Percentiles rank a stretch among this genome's conserved stretches.
Evolutionary conservation across 1,284 basidiomycete species (phyloP).

Genomic region (Moesziomyces antarcticus): DNA sequence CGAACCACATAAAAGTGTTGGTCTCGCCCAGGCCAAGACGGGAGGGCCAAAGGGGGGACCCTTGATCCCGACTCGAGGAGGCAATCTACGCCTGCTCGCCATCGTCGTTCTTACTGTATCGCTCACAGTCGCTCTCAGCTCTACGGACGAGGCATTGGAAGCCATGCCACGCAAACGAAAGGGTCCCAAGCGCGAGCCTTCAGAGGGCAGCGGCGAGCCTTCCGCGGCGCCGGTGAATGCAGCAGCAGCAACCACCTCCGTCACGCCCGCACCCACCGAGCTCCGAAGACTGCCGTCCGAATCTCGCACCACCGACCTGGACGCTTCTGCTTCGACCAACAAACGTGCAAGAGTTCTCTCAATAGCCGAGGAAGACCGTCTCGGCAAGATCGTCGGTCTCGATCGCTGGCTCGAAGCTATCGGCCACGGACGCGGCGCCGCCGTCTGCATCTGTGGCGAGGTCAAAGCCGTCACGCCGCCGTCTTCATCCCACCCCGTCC

Average conservation of each 20-base stretch:
- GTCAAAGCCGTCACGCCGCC: not conserved
- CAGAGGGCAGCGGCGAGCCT: conserved; percentile 11
- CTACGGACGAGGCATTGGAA: no score
- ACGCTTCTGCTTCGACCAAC: not conserved
- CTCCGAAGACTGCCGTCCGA: not conserved
- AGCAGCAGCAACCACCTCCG: not conserved
- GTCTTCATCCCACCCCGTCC: not conserved
- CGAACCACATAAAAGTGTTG: no score
- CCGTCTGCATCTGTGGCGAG: conserved; percentile 31
- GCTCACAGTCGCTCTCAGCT: no score
- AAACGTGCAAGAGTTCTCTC: conserved; percentile 20
- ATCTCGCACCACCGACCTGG: not conserved
- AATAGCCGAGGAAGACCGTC: conserved; percentile 34
- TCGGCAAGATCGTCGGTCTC: conserved; percentile 31
- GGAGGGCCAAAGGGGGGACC: conserved; percentile 2
- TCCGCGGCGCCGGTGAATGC: not conserved
- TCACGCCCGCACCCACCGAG: not conserved
- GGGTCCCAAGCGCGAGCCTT: conserved; percentile 34
- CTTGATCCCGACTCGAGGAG: not conserved
- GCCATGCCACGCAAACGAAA: conserved; percentile 46
- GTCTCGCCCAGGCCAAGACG: no score
- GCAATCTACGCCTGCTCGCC: no score
- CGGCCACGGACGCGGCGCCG: conserved; percentile 43
- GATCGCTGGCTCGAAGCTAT: conserved; percentile 33
- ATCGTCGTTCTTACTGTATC: no score